Evolutionary conservation across 139 green algal species (phyloP).

Genomic region (Picochlorum costavermella): DNA sequence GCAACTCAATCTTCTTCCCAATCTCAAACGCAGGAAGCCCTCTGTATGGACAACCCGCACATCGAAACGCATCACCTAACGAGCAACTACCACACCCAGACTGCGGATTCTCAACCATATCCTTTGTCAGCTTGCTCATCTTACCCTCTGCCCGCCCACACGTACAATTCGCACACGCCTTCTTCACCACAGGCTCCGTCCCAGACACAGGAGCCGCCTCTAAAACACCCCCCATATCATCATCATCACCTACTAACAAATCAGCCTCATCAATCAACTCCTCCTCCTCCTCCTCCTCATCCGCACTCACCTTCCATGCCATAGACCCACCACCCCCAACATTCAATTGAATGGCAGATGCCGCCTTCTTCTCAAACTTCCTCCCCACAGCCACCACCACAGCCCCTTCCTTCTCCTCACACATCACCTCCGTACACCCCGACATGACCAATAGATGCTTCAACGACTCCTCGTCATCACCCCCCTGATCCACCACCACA

Average conservation of each 20-base stretch:
- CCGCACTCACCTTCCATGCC: constrained; percentile 14
- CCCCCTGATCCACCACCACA: constrained; percentile 6
- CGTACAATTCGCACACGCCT: constrained; percentile 95
- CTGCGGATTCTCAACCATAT: constrained; percentile 87
- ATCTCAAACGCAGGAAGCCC: constrained; percentile 86
- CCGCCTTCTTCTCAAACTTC: constrained; percentile 44
- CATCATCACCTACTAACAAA: constrained; percentile 85
- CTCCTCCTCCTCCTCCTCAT: constrained; percentile 64
- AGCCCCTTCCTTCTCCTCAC: constrained; percentile 6
- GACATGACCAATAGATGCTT: no score
- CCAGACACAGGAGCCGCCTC: constrained; percentile 49
- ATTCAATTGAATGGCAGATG: constrained; percentile 40
- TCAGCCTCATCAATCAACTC: constrained; percentile 90
- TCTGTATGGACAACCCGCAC: constrained; percentile 84
- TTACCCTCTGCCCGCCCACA: constrained; percentile 86
- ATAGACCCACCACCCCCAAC: not conserved
- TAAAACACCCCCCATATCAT: constrained; percentile 28
- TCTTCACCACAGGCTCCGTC: constrained; percentile 39
- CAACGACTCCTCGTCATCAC: no score
- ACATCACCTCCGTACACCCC: no score
- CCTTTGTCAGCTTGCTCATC: constrained; percentile 61
- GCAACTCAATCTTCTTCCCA: constrained; percentile 78
- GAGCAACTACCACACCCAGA: constrained; percentile 83
- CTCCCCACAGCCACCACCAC: constrained; percentile 3
- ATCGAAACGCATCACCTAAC: constrained; percentile 94